Evolutionary conservation across 129 eudicot genomes (phyloP), one percentile per base, ranked within the genome.

Genomic region (Arctium lappa): DNA sequence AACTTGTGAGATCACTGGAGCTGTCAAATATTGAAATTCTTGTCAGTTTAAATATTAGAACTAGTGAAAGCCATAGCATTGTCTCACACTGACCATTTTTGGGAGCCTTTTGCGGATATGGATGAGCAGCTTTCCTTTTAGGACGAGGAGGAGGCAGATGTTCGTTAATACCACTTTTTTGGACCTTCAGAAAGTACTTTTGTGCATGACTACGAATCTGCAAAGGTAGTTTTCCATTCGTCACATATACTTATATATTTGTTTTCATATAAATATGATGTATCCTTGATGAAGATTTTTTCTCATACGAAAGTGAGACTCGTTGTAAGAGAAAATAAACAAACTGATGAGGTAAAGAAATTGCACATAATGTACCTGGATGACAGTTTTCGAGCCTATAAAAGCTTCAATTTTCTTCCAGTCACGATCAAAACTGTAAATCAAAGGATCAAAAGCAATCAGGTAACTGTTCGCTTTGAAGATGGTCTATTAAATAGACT

Each of bases 101-200:
- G 18, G 97, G 82, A 50, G 97, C 97, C 86, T 93, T 93, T 22
- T 91, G 97, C 6, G 97, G 97, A 85, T 93, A 93, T 0, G 97
- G 97, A 83, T 93, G 97, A 77, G 93, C 88, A 79, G 97, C 97
- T 89, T 93, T 93, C 84, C 97, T 86, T 83, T 93, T 93, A 11
- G 97, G 97, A 70, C 97, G 89, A 40, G 97, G 97, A 48, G 97
- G 97, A 73, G 97, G 97, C 37, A 93, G 84, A 89, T 93, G 97
- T 82, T 93, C 97, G 79, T 89, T 93, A 73, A 91, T 85, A 74
- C 97, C 97, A 83, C 93, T 93, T 75, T 89, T 93, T 71, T 93
- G 95, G 81, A 86, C 95, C 82, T 93, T 93, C 79, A 93, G 81
- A 83, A 93, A 93, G 66, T 93, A 93, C 85, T 93, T 93, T 80